Evolutionary conservation across 768 basidiomycete genomes (phyloP).

Genomic region (Glaciozyma martinii): DNA sequence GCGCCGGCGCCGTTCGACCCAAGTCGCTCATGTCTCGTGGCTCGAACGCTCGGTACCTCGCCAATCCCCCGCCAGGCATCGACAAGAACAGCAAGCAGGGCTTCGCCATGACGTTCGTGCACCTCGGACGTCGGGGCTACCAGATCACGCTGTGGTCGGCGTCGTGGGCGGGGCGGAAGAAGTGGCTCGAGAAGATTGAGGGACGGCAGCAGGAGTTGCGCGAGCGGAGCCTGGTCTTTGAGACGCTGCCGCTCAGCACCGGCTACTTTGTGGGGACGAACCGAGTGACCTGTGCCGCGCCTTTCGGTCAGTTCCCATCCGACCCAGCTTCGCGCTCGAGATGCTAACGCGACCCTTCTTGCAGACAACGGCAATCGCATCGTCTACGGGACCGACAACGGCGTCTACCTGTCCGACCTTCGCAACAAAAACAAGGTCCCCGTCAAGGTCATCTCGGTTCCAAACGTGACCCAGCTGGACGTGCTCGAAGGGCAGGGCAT

Average conservation of each 20-base stretch:
- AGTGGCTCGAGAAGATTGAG: constrained; percentile 86
- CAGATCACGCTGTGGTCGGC: constrained; percentile 84
- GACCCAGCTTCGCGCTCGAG: background rate
- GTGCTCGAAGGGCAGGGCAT: constrained; percentile 92
- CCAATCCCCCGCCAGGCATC: constrained; percentile 27
- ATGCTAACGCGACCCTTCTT: background rate
- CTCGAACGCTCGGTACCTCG: constrained; percentile 21
- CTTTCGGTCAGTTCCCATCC: constrained; percentile 57
- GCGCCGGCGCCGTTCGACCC: constrained; percentile 32
- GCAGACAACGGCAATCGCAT: constrained; percentile 74
- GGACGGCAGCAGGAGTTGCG: constrained; percentile 80
- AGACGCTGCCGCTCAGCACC: constrained; percentile 72
- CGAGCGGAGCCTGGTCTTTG: constrained; percentile 77
- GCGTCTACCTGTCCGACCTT: constrained; percentile 87
- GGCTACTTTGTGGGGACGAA: constrained; percentile 78
- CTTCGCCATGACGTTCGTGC: constrained; percentile 83
- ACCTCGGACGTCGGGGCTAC: constrained; percentile 87
- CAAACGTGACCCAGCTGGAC: constrained; percentile 89
- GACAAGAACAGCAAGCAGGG: constrained; percentile 60
- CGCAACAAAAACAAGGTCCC: constrained; percentile 53
- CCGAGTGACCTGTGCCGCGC: constrained; percentile 85
- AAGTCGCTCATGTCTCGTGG: constrained; percentile 36
- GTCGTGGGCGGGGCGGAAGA: constrained; percentile 71
- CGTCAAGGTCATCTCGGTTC: constrained; percentile 74
- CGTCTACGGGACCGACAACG: constrained; percentile 95